These are phyloP conservation scores for Aegilops tauschii DNA, from an alignment of 176 grass and related monocot genomes.

Conservation along the genomic window DNA sequence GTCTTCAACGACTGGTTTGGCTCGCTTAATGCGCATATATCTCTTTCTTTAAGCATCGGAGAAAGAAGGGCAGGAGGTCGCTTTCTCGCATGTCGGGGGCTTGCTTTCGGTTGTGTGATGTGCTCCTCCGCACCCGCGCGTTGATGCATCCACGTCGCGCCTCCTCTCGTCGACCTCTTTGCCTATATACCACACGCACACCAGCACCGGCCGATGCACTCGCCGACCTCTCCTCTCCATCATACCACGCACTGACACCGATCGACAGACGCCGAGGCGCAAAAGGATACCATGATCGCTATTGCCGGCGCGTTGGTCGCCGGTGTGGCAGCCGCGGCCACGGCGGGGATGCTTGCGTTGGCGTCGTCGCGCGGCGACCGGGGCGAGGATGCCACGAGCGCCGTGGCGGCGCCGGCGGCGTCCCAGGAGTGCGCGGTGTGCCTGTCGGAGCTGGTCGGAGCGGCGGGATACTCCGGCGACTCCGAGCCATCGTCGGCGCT, in stretches of 20 bases:
- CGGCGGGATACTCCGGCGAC: background rate
- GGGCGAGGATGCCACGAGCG: background rate
- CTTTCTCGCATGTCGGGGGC: slow-evolving; percentile 25
- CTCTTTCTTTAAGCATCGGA: slow-evolving; percentile 37
- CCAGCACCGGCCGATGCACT: background rate
- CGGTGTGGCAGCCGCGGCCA: background rate
- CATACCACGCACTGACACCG: background rate
- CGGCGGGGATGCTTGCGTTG: slow-evolving; percentile 12
- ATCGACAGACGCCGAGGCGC: background rate
- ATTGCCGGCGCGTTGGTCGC: slow-evolving; percentile 14
- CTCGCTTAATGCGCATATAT: slow-evolving; percentile 15
- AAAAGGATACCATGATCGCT: background rate
- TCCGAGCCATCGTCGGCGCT: background rate
- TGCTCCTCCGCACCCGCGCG: slow-evolving; percentile 33
- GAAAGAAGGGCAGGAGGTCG: slow-evolving; percentile 15
- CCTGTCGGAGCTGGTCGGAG: slow-evolving; percentile 26
- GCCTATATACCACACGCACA: slow-evolving; percentile 16
- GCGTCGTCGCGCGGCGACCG: background rate
- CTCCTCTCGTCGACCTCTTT: background rate
- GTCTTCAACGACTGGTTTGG: slow-evolving; percentile 19
- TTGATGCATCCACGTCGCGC: slow-evolving; percentile 34
- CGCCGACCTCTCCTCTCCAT: background rate
- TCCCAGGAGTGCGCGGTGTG: slow-evolving; percentile 44
- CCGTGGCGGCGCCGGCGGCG: background rate
- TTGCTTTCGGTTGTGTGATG: slow-evolving; percentile 33